Evolutionary conservation across 2,329 filamentous ascomycete species (phyloP).

Genomic region (Emmonsiellopsis sp.): DNA sequence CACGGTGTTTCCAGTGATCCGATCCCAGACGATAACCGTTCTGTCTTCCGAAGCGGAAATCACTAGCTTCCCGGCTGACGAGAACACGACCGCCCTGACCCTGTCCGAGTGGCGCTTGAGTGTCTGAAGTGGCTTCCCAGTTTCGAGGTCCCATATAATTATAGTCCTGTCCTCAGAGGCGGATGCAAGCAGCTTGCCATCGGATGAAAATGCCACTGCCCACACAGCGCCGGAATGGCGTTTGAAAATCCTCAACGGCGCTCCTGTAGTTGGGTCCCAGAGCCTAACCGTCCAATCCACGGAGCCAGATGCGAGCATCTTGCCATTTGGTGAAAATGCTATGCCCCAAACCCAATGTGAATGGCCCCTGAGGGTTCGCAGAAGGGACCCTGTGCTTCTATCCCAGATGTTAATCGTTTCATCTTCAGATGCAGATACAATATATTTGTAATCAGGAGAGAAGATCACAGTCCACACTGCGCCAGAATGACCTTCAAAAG

Average conservation of each 20-base stretch:
- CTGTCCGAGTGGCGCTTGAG: conserved; percentile 3
- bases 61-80: conserved; percentile 11
- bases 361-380: no score
- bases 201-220: conserved; percentile 13
- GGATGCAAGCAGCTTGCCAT: conserved; percentile 11
- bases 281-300: neutral
- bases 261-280: conserved; percentile 2
- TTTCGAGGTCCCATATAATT: neutral
- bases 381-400: neutral
- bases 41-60: conserved; percentile 9
- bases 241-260: conserved; percentile 3
- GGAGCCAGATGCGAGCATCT: neutral
- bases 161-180: conserved; percentile 7
- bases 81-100: conserved; percentile 9
- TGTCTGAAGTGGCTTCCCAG: neutral
- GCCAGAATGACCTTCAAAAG: conserved; percentile 8
- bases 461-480: conserved; percentile 10
- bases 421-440: conserved; percentile 14
- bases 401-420: conserved; percentile 13
- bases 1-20: neutral
- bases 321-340: no score
- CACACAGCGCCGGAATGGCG: conserved; percentile 10
- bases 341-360: no score
- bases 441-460: conserved; percentile 9
- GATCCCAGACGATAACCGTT: conserved; percentile 6